These are phyloP conservation scores for Zancudomyces culisetae DNA, from an alignment of 371 early-diverging fungal species.

Conservation along the genomic window DNA sequence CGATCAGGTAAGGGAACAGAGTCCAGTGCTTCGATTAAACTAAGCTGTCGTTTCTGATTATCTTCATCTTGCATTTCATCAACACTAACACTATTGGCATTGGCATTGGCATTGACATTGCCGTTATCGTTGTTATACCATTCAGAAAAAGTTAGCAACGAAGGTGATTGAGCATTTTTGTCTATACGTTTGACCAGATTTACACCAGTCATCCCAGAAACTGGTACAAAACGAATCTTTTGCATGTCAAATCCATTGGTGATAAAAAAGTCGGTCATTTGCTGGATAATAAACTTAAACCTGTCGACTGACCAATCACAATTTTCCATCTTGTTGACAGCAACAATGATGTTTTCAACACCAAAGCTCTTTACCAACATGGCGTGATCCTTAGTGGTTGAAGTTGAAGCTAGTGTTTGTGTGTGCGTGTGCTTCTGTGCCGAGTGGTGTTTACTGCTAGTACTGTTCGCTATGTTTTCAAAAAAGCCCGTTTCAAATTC, in stretches of 20 bases:
- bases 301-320: constrained; percentile 60
- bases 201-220: constrained; percentile 73
- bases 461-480: too few relatives aligned
- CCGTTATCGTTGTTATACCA: too few relatives aligned
- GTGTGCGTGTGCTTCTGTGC: too few relatives aligned
- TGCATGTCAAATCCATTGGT: constrained; percentile 50
- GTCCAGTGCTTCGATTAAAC: constrained; percentile 33
- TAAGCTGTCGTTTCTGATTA: too few relatives aligned
- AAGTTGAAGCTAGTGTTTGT: too few relatives aligned
- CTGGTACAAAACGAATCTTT: constrained; percentile 59
- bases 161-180: constrained; percentile 8
- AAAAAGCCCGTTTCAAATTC: constrained; percentile 98
- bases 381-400: constrained; percentile 95
- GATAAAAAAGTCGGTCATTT: constrained; percentile 40
- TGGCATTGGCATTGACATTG: constrained; percentile 5
- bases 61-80: too few relatives aligned
- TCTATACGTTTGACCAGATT: constrained; percentile 40
- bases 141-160: too few relatives aligned
- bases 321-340: constrained; percentile 81
- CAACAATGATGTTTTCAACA: constrained; percentile 70
- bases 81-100: constrained; percentile 3
- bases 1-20: constrained; percentile 50
- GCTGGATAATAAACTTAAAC: constrained; percentile 46
- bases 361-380: constrained; percentile 73
- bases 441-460: too few relatives aligned